Percentiles rank a stretch among this genome's conserved stretches.
phyloP scores from a whole-genome alignment of 1,284 basidiomycete species.

The Somion occarium region DNA sequence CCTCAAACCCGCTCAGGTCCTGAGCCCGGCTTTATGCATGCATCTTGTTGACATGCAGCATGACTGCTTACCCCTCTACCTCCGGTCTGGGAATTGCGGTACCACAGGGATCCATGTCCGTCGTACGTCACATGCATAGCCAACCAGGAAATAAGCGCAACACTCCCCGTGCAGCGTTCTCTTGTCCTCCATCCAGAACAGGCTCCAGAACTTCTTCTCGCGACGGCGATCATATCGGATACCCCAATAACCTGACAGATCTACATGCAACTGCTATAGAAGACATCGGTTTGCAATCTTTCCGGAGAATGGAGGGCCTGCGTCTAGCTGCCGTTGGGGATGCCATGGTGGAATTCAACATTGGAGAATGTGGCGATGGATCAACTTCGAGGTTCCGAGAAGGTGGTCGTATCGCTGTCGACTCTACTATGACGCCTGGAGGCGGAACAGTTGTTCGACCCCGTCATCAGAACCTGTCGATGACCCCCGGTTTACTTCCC shows the following conservation, averaged over 20 bases:
- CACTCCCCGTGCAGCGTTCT: background rate
- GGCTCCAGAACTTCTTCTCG: background rate
- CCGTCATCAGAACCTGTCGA: background rate
- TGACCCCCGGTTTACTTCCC: slow-evolving; percentile 22
- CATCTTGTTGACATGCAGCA: no score
- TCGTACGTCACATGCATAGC: no score
- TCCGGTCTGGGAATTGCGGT: no score
- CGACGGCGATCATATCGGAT: background rate
- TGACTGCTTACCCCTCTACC: no score
- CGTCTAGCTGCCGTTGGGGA: slow-evolving; percentile 39
- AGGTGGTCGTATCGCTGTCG: slow-evolving; percentile 26
- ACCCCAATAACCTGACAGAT: background rate
- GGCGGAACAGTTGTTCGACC: slow-evolving; percentile 15
- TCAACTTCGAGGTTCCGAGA: background rate
- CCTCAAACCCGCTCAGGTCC: no score
- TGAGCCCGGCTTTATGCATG: no score
- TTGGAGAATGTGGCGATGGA: slow-evolving; percentile 17
- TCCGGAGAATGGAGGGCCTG: slow-evolving; percentile 38
- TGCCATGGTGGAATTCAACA: slow-evolving; percentile 38
- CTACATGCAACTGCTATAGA: background rate
- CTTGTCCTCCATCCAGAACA: slow-evolving; percentile 1
- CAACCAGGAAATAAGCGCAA: no score
- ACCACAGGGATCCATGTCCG: no score
- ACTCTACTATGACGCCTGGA: slow-evolving; percentile 25
- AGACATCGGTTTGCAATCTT: slow-evolving; percentile 27